Conservation (phyloP, 192 early-diverging fungal species). For the Entomortierella chlamydospora region DNA sequence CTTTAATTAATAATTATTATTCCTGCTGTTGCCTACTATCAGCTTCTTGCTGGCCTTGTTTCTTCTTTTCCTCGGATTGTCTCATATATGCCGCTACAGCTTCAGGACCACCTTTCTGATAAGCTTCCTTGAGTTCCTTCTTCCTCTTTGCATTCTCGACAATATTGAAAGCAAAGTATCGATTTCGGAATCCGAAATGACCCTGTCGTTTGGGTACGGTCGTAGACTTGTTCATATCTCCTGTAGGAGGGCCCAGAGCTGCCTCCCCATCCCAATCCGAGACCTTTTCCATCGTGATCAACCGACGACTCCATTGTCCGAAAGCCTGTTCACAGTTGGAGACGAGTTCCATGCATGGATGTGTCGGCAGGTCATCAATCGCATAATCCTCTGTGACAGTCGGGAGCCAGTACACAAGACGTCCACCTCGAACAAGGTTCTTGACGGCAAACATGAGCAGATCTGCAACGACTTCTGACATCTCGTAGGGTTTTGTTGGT, state of each 20-base stretch:
- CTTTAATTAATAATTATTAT: not conserved
- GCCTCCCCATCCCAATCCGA: slow-evolving; percentile 48
- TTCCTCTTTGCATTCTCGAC: slow-evolving; percentile 53
- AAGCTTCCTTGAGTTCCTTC: slow-evolving; percentile 52
- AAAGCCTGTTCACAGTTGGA: slow-evolving; percentile 96
- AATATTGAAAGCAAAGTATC: slow-evolving; percentile 40
- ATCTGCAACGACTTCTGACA: slow-evolving; percentile 89
- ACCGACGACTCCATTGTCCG: slow-evolving; percentile 89
- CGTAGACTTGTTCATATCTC: slow-evolving; percentile 52
- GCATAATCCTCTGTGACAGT: slow-evolving; percentile 88
- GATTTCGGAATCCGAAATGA: slow-evolving; percentile 48
- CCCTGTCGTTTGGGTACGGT: slow-evolving; percentile 25
- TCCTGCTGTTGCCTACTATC: not conserved
- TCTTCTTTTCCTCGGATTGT: slow-evolving; percentile 34
- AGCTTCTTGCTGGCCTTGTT: slow-evolving; percentile 5
- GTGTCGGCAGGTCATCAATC: slow-evolving; percentile 83
- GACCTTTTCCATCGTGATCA: slow-evolving; percentile 97
- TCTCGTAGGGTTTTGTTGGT: slow-evolving; percentile 94
- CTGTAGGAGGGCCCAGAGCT: slow-evolving; percentile 23
- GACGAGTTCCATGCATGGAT: slow-evolving; percentile 83
- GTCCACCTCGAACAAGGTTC: slow-evolving; percentile 80
- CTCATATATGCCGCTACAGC: slow-evolving; percentile 48
- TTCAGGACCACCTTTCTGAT: slow-evolving; percentile 28
- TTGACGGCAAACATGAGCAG: slow-evolving; percentile 85
- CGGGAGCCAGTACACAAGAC: slow-evolving; percentile 97